These are phyloP conservation scores for Blastobotrys ciferrii DNA, from an alignment of 1,139 yeast genomes.

Conservation along the genomic window DNA sequence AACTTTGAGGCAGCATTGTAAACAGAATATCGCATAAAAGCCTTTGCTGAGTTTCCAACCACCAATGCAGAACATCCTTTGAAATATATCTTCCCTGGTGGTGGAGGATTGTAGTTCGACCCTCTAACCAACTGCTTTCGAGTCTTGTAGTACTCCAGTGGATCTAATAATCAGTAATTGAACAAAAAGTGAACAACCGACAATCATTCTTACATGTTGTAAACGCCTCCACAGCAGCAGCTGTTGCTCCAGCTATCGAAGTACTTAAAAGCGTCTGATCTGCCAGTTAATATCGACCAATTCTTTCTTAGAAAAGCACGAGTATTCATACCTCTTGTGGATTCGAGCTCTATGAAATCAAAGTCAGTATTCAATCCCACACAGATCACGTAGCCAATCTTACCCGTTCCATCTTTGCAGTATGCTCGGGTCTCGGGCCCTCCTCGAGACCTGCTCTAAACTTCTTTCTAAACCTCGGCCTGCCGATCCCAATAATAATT, in stretches of 20 bases:
- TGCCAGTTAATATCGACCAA: not conserved
- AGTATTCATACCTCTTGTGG: not conserved
- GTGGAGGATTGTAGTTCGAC: constrained; percentile 40
- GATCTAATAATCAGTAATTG: constrained; percentile 42
- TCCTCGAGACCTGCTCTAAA: no score
- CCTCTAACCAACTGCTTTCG: constrained; percentile 59
- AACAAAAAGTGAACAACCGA: not conserved
- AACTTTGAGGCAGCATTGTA: constrained; percentile 76
- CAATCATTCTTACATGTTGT: constrained; percentile 48
- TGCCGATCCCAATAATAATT: not conserved
- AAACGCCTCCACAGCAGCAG: constrained; percentile 69
- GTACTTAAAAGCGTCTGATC: constrained; percentile 48
- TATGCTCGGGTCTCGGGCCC: no score
- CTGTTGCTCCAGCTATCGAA: constrained; percentile 69
- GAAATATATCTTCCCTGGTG: constrained; percentile 50
- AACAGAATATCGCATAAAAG: constrained; percentile 66
- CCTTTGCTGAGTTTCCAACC: constrained; percentile 71
- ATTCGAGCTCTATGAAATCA: not conserved
- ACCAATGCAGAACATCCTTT: constrained; percentile 79
- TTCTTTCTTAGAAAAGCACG: no score
- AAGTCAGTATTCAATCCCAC: no score
- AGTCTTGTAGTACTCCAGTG: constrained; percentile 80
- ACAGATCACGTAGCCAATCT: no score
- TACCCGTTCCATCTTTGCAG: no score
- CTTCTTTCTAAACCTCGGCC: not conserved